Conservation (phyloP, 2,329 filamentous ascomycete species). For the Metarhizium rileyi region DNA sequence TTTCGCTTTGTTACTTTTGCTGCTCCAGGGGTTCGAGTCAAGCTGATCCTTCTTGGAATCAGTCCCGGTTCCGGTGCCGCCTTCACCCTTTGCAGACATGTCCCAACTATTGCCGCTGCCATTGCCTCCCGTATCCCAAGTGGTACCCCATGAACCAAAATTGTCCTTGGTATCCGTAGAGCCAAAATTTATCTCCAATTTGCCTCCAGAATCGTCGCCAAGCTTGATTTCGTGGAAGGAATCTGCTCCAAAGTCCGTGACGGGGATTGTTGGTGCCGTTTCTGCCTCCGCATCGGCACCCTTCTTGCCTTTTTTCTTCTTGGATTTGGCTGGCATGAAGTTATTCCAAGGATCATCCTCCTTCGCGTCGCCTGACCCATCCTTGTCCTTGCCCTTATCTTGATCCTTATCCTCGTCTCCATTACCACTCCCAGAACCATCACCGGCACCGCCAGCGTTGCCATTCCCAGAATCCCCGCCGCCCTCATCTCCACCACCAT, state of each 20-base stretch:
- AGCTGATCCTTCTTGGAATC: slow-evolving; percentile 32
- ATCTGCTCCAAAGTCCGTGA: slow-evolving; percentile 34
- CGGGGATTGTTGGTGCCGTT: slow-evolving; percentile 17
- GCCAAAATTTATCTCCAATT: slow-evolving; percentile 46
- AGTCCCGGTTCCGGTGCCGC: slow-evolving; percentile 17
- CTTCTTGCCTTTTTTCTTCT: slow-evolving; percentile 30
- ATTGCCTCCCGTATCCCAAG: slow-evolving; percentile 46
- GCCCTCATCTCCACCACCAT: slow-evolving; percentile 7
- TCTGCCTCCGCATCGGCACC: slow-evolving; percentile 17
- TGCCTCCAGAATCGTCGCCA: slow-evolving; percentile 46
- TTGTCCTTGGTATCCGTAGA: slow-evolving; percentile 32
- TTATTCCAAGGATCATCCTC: slow-evolving; percentile 24
- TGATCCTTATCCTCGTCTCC: slow-evolving; percentile 7
- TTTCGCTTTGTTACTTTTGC: slow-evolving; percentile 38
- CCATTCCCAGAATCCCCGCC: slow-evolving; percentile 1
- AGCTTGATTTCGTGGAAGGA: slow-evolving; percentile 60
- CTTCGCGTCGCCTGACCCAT: slow-evolving; percentile 28
- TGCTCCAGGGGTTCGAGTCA: slow-evolving; percentile 40
- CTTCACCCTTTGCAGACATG: slow-evolving; percentile 24
- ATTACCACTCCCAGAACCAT: slow-evolving; percentile 3
- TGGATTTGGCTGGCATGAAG: slow-evolving; percentile 20
- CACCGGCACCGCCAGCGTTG: slow-evolving; percentile 1
- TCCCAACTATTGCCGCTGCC: slow-evolving; percentile 26
- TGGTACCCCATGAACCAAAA: slow-evolving; percentile 51
- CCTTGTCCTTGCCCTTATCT: slow-evolving; percentile 18